Percentiles rank a stretch among this genome's conserved stretches.
Conservation (phyloP, 768 basidiomycete species). For the Agaricus sinodeliciosus region DNA sequence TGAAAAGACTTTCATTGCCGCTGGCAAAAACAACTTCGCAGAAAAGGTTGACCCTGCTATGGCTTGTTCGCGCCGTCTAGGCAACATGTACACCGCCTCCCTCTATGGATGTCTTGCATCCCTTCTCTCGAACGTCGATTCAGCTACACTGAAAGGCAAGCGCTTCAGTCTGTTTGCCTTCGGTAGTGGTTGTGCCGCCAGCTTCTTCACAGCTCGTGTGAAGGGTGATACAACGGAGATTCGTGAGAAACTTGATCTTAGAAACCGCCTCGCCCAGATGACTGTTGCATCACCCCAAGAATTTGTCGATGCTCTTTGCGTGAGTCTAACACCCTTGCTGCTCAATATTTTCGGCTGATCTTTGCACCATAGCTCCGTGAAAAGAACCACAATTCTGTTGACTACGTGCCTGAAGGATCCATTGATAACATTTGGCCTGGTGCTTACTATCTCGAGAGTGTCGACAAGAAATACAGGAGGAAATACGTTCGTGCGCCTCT, state of each 20-base stretch:
- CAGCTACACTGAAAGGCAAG: conserved; percentile 68
- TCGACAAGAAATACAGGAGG: conserved; percentile 88
- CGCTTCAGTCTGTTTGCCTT: conserved; percentile 94
- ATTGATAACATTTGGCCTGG: conserved; percentile 94
- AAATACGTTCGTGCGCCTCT: conserved; percentile 61
- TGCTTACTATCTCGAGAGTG: conserved; percentile 84
- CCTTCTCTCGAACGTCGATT: conserved; percentile 67
- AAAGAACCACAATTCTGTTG: conserved; percentile 88
- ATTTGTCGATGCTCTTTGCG: conserved; percentile 78
- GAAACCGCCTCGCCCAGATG: conserved; percentile 73
- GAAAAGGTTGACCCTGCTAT: conserved; percentile 75
- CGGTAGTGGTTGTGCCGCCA: conserved; percentile 91
- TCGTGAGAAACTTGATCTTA: conserved; percentile 72
- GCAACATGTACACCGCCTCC: conserved; percentile 98
- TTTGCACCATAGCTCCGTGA: conserved; percentile 64
- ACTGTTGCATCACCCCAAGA: conserved; percentile 89
- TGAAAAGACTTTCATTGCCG: conserved; percentile 89
- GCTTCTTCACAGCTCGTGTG: conserved; percentile 84
- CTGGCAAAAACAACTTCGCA: conserved; percentile 70
- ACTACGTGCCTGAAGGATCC: conserved; percentile 80
- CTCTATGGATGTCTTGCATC: conserved; percentile 93
- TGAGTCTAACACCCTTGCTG: conserved; percentile 27
- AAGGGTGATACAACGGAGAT: conserved; percentile 87
- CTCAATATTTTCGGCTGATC: conserved; percentile 7
- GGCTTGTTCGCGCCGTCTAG: conserved; percentile 83